A percentile compares a stretch with the other conserved stretches of the same genome.
Conservation (phyloP, 148 eudicot species). For the Fagopyrum tataricum region DNA sequence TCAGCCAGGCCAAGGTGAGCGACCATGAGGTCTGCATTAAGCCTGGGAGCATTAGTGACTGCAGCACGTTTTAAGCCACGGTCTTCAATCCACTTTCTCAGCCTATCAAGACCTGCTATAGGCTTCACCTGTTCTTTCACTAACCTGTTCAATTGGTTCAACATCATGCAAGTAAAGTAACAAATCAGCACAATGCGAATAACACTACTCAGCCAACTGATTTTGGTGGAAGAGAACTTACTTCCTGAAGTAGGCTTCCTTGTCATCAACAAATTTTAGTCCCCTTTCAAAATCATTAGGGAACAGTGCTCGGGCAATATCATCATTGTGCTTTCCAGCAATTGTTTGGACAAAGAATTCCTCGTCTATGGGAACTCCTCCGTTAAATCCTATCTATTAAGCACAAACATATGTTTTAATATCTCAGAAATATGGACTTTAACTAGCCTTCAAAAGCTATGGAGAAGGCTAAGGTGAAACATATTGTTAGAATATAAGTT, state of each 20-base stretch:
- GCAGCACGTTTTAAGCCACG: conserved; percentile 89
- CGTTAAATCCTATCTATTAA: conserved; percentile 79
- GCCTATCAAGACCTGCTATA: conserved; percentile 54
- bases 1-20: conserved; percentile 64
- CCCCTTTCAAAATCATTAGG: conserved; percentile 74
- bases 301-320: conserved; percentile 65
- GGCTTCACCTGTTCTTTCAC: conserved; percentile 63
- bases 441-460: neutral
- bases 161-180: neutral
- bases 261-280: conserved; percentile 56
- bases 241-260: conserved; percentile 82
- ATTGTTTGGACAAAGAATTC: conserved; percentile 61
- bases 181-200: neutral
- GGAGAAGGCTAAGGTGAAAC: neutral
- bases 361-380: conserved; percentile 69
- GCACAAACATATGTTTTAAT: conserved; percentile 12
- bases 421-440: neutral
- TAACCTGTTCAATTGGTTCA: conserved; percentile 31
- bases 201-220: neutral
- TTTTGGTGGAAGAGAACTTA: conserved; percentile 10
- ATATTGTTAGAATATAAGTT: no score
- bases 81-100: conserved; percentile 77
- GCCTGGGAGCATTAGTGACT: conserved; percentile 83
- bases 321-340: conserved; percentile 85
- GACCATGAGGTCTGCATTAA: conserved; percentile 81